phyloP scores from a whole-genome alignment of 306 rosid genomes.

The Cicer pinnatifidum region DNA sequence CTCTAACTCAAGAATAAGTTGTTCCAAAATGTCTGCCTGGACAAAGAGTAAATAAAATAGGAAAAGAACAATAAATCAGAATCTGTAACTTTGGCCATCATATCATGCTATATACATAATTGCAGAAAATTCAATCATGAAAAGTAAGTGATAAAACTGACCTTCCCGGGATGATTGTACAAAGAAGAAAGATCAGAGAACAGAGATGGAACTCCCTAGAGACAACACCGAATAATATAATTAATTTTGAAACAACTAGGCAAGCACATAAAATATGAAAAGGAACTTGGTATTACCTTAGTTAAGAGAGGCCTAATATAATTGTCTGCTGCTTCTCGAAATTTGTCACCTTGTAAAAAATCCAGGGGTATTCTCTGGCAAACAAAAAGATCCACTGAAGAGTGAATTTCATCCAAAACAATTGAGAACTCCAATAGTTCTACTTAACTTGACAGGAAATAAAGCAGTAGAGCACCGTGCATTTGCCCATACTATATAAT shows the following conservation, averaged over 20 bases:
- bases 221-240: conserved; percentile 44
- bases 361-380: conserved; percentile 96
- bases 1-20: conserved; percentile 82
- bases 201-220: conserved; percentile 96
- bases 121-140: background rate
- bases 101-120: conserved; percentile 1
- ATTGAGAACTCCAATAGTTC: background rate
- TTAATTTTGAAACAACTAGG: conserved; percentile 39
- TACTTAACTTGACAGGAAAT: conserved; percentile 2
- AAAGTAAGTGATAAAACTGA: conserved; percentile 47
- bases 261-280: conserved; percentile 11
- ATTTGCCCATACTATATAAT: background rate
- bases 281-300: conserved; percentile 61
- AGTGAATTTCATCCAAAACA: conserved; percentile 25
- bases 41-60: conserved; percentile 35
- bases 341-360: conserved; percentile 82
- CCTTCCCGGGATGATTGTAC: conserved; percentile 95
- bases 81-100: conserved; percentile 25
- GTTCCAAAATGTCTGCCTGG: conserved; percentile 96
- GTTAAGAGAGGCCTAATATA: conserved; percentile 91
- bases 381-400: conserved; percentile 38
- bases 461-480: conserved; percentile 8
- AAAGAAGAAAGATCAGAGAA: conserved; percentile 94
- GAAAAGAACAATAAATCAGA: conserved; percentile 26
- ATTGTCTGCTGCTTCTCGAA: conserved; percentile 84